These are phyloP conservation scores for Irpex sp. DNA, from an alignment of 1,284 basidiomycete genomes.

Conservation along the genomic window DNA sequence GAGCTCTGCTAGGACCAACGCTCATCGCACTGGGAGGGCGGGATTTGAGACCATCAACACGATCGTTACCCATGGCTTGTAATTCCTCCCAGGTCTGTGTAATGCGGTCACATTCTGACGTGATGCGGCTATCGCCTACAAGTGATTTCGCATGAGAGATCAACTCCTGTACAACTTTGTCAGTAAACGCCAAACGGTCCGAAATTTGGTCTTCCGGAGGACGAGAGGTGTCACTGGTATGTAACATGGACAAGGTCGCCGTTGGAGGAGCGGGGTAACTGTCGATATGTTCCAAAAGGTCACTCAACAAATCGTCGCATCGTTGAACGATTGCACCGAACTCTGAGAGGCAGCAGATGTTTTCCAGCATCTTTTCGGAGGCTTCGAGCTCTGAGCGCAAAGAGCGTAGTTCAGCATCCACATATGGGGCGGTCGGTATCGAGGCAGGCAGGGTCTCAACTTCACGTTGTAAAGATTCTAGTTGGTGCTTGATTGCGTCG, in stretches of 20 bases:
- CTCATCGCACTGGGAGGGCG: slow-evolving; percentile 57
- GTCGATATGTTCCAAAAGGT: slow-evolving; percentile 79
- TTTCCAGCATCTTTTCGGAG: slow-evolving; percentile 45
- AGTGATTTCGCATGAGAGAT: slow-evolving; percentile 37
- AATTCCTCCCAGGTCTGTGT: slow-evolving; percentile 77
- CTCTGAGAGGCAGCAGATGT: slow-evolving; percentile 48
- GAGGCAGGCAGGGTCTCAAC: slow-evolving; percentile 43
- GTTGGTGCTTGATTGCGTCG: slow-evolving; percentile 41
- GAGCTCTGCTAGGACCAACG: slow-evolving; percentile 53
- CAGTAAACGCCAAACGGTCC: slow-evolving; percentile 60
- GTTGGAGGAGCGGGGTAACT: slow-evolving; percentile 61
- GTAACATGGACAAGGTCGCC: slow-evolving; percentile 47
- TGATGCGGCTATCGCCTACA: slow-evolving; percentile 53
- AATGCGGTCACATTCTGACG: slow-evolving; percentile 57
- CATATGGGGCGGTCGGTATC: slow-evolving; percentile 32
- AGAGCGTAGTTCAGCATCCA: slow-evolving; percentile 57
- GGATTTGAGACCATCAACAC: slow-evolving; percentile 55
- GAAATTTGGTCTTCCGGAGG: slow-evolving; percentile 64
- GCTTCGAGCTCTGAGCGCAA: slow-evolving; percentile 54
- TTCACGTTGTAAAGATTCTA: slow-evolving; percentile 44
- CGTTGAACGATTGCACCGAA: slow-evolving; percentile 44
- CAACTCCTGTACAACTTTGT: slow-evolving; percentile 45
- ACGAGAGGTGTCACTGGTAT: slow-evolving; percentile 35
- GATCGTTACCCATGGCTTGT: slow-evolving; percentile 73
- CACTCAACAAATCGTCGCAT: slow-evolving; percentile 76